Conservation (phyloP, 2,329 filamentous ascomycete species). For the Apiospora koreana region DNA sequence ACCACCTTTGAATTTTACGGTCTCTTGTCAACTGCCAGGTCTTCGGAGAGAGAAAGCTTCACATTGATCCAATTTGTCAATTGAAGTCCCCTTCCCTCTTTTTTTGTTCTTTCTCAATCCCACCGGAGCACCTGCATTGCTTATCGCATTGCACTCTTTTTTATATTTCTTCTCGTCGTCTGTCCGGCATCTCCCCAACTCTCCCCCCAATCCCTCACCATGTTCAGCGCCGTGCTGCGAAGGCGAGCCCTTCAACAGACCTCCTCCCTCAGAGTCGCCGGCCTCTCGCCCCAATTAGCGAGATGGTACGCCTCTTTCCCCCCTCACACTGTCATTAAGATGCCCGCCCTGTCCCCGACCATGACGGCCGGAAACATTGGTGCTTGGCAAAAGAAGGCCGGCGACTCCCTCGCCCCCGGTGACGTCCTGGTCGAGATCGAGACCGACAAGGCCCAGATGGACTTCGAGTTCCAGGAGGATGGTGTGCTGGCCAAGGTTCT, state of each 20-base stretch:
- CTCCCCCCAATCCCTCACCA: constrained; percentile 42
- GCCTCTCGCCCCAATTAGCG: constrained; percentile 53
- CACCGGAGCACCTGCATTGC: constrained; percentile 12
- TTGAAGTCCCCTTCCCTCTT: constrained; percentile 21
- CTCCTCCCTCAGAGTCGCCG: constrained; percentile 51
- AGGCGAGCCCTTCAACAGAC: constrained; percentile 60
- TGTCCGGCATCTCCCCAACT: constrained; percentile 20
- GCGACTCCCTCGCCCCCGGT: constrained; percentile 83
- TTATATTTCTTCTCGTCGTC: constrained; percentile 21
- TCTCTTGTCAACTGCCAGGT: constrained; percentile 2
- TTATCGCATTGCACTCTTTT: background rate
- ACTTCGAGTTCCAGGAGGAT: constrained; percentile 99
- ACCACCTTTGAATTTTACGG: background rate
- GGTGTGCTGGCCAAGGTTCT: constrained; percentile 93
- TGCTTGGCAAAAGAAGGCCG: constrained; percentile 95
- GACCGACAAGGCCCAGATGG: constrained; percentile 99
- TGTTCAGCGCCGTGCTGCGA: constrained; percentile 66
- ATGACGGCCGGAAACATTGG: constrained; percentile 98
- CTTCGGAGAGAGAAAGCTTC: constrained; percentile 2
- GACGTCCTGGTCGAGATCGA: constrained; percentile 98
- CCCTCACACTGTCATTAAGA: constrained; percentile 91
- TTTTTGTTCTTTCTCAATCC: constrained; percentile 29
- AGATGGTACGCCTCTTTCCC: constrained; percentile 83
- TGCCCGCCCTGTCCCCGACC: constrained; percentile 96
- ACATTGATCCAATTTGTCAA: constrained; percentile 3